Evolutionary conservation across 2,329 filamentous ascomycete species (phyloP).

Genomic region (Aspergillus sp.): DNA sequence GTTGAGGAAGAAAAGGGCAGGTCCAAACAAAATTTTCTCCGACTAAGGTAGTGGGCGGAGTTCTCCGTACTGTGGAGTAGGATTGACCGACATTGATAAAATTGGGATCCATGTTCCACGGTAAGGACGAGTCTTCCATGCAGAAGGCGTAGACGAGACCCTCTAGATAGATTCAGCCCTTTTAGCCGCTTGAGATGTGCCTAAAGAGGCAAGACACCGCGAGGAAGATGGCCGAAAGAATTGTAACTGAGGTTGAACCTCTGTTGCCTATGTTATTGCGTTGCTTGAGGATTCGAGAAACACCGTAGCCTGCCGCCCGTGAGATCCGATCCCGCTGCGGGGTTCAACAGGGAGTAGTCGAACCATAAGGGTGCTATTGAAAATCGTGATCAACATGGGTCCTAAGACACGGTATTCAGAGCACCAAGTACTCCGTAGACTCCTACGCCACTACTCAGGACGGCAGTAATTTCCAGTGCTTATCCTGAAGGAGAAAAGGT

Average conservation of each 20-base stretch:
- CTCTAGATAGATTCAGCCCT: background rate
- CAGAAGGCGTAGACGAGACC: background rate
- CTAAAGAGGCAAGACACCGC: background rate
- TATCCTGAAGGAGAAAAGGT: too few species aligned
- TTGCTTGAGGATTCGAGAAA: background rate
- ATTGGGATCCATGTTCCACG: background rate
- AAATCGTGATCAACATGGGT: background rate
- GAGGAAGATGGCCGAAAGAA: background rate
- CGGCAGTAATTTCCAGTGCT: too few species aligned
- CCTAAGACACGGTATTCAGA: background rate
- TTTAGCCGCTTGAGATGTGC: background rate
- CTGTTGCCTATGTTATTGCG: background rate
- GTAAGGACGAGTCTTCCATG: background rate
- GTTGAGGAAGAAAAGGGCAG: background rate
- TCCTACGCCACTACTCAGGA: too few species aligned
- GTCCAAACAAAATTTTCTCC: background rate
- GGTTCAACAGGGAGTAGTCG: background rate
- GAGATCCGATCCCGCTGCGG: background rate
- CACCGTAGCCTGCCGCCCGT: background rate
- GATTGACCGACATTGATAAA: background rate
- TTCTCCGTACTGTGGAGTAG: constrained; percentile 1
- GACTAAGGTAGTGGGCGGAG: constrained; percentile 4
- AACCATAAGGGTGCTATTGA: background rate
- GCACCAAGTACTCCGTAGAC: too few species aligned
- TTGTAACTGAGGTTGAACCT: too few species aligned